Base-by-base conservation (phyloP, 495 filamentous ascomycete genomes). In the Letharia columbiana region DNA sequence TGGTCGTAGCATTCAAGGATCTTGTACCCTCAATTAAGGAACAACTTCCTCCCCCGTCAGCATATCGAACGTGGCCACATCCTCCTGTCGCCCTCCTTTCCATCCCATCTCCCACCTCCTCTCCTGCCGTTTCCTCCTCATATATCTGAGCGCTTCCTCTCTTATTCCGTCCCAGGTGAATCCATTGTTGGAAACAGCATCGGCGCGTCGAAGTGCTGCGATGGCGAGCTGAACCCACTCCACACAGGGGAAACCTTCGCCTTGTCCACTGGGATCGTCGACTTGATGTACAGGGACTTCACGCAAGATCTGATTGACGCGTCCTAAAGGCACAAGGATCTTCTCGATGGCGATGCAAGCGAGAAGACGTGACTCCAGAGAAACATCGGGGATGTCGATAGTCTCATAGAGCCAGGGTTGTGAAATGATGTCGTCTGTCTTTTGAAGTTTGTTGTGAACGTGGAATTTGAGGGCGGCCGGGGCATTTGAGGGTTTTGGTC, bases 91-190 rank as follows among this genome's bases (percentile, higher is more conserved):
- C 28, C 37, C 63, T 28, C 41, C 50, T 35, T 65, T 45, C 39
- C 31, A 59, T 37, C 40, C 35, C 7, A 12, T 11, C 35, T 45
- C 40, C 41, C 40, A 59, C 23, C 28, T 41, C 20, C 31, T 45
- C 42, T 49, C 52, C 17, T 33, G 41, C 40, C n/a, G 59, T 33
- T 64, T 47, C 12, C 52, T 11, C 12, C 33, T 54, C 37, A 28
- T 47, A 11, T 57, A 64, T 31, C 52, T 17, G 18, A 64, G 33
- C 15, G 13, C 41, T n/a, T 40, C 62, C n/a, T 64, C 62, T 42
- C 54, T 31, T 58, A 59, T 41, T 11, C 17, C 31, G 9, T 59
- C 40, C 52, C 54, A 40, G 4, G n/a, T 37, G n/a, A 20, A 23
- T 18, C 4, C 33, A 20, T 41, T 65, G 37, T 57, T n/a, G 17